Evolutionary conservation across 2,329 filamentous ascomycete genomes (phyloP).

Genomic region (Paecilomyces variotii): DNA sequence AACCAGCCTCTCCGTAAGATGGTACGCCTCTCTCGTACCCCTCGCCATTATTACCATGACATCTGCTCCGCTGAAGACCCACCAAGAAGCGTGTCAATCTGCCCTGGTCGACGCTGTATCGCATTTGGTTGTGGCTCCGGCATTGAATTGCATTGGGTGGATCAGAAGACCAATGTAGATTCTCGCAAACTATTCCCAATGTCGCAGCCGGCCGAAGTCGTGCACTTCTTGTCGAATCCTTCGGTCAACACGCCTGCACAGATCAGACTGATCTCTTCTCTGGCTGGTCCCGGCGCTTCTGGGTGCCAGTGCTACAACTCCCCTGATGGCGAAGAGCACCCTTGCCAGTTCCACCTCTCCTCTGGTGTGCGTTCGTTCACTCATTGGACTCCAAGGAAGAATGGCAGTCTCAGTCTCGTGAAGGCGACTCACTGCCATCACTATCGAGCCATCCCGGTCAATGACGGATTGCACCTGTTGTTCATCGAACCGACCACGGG

Average conservation of each 20-base stretch:
- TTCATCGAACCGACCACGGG: conserved; percentile 55
- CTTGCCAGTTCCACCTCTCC: conserved; percentile 22
- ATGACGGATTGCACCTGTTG: conserved; percentile 57
- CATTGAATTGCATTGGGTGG: conserved; percentile 56
- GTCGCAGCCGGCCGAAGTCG: conserved; percentile 32
- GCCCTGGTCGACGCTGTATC: conserved; percentile 56
- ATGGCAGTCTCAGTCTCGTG: conserved; percentile 24
- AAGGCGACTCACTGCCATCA: conserved; percentile 47
- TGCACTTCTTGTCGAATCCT: conserved; percentile 53
- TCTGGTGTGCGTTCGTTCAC: conserved; percentile 19
- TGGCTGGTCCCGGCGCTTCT: conserved; percentile 35
- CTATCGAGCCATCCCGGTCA: conserved; percentile 56
- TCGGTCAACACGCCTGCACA: conserved; percentile 49
- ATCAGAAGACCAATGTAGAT: conserved; percentile 36
- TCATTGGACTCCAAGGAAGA: conserved; percentile 14
- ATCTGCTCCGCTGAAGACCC: conserved; percentile 55
- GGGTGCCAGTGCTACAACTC: conserved; percentile 22
- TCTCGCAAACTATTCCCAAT: conserved; percentile 33
- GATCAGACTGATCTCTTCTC: conserved; percentile 55
- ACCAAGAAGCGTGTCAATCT: conserved; percentile 58
- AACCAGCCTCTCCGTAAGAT: conserved; percentile 12
- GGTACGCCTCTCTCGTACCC: conserved; percentile 18
- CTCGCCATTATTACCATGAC: conserved; percentile 41
- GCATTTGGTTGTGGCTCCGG: conserved; percentile 57
- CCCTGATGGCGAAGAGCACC: conserved; percentile 10